Evolutionary conservation across 129 eudicot species (phyloP), one percentile per base, ranked within the genome.

Genomic region (Escallonia herrerae): DNA sequence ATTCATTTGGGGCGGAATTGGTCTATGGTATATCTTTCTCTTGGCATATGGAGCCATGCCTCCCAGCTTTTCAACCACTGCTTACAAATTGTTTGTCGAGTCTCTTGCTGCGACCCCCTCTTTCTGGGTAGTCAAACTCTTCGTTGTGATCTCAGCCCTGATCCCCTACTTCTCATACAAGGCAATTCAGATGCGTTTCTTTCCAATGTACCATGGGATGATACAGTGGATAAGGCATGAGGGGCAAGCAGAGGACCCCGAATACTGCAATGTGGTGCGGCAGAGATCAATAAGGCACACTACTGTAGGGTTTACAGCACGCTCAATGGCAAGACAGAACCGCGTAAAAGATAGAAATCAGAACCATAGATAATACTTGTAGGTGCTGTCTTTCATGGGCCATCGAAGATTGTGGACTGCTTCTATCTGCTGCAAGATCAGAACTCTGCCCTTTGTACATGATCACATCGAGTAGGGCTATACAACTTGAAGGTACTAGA

Each of bases 181-280:
- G 8, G 70, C 96, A 2, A 68, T 93, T 48, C 95, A 80, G 55
- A 81, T 83, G 84, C 67, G 90, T 49, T 89, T 89, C 81, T 93
- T 89, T 81, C 99, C 99, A 2, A 78, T 84, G 82, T 93, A 88
- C 74, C 99, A 93, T 62, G 91, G 95, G 10, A 88, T 81, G 87
- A 77, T 93, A 15, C 96, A 91, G 55, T 85, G 90, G 96, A 74
- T 91, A 39, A 82, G 96, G 77, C 67, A 80, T 43, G 91, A 90
- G 67, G 97, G 97, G 8, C 44, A 74, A 6, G 14, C 72, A 1
- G 84, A 87, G 5, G 96, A 91, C 53, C 86, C 90, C 0, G 97
- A 87, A 13, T 91, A 57, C 52, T 81, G 85, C 73, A 63, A 76
- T 54, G 65, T 80, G 77, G 88, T 91, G 48, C 75, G 90, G 12